Conservation (phyloP, 371 early-diverging fungal species). For the Rhizopus delemar region DNA sequence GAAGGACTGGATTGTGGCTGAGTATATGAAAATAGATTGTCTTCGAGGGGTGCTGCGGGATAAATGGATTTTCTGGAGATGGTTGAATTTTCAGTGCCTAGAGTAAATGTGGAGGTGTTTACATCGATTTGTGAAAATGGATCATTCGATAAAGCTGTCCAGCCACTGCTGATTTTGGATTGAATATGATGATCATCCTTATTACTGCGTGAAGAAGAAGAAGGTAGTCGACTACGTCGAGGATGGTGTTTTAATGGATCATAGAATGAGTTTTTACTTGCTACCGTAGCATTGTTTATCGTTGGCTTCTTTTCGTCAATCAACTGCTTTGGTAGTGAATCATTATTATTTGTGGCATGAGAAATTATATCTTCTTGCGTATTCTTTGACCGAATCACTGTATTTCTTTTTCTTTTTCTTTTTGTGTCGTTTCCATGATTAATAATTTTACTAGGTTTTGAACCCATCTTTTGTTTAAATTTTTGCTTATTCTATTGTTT, state of each 20-base stretch:
- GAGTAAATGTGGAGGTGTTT: conserved; percentile 27
- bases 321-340: conserved; percentile 4
- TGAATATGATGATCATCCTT: not conserved
- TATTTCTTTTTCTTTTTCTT: conserved; percentile 2
- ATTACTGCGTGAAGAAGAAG: not conserved
- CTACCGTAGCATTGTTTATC: conserved; percentile 2
- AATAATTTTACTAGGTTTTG: conserved; percentile 25
- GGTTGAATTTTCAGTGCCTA: conserved; percentile 31
- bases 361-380: not conserved
- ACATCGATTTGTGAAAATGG: conserved; percentile 32
- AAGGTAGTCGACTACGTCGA: conserved; percentile 1
- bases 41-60: conserved; percentile 2
- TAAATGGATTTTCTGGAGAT: conserved; percentile 26
- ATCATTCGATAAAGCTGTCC: conserved; percentile 28
- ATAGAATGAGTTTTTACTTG: not conserved
- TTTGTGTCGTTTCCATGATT: not conserved
- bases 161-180: conserved; percentile 21
- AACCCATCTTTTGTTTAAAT: conserved; percentile 17
- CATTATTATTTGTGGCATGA: conserved; percentile 3
- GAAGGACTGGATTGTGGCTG: not conserved
- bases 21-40: no score
- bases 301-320: conserved; percentile 1
- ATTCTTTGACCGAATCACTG: not conserved
- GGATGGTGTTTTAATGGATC: not conserved
- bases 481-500: not conserved